A percentile compares a stretch with the other conserved stretches of the same genome.
These are phyloP conservation scores for Pochonia chlamydosporia DNA, from an alignment of 2,329 filamentous ascomycete species.

Conservation along the genomic window DNA sequence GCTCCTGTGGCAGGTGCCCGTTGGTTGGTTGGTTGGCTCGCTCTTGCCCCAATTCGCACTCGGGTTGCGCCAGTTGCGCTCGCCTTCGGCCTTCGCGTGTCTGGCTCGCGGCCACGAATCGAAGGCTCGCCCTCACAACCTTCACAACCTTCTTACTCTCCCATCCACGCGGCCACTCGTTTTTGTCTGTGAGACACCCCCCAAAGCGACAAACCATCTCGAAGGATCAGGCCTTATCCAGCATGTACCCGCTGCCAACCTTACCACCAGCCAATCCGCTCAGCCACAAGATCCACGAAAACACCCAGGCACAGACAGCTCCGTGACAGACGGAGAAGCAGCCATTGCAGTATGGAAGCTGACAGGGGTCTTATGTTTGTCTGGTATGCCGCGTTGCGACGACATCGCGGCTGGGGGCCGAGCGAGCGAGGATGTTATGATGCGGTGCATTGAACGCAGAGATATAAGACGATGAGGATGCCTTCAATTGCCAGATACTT, in stretches of 20 bases:
- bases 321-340: not conserved
- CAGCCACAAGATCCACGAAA: not conserved
- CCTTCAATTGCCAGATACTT: not conserved
- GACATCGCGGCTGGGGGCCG: not conserved
- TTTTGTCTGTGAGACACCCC: not conserved
- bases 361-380: not conserved
- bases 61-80: not conserved
- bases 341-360: too few relatives aligned
- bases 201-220: not conserved
- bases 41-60: not conserved
- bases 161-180: not conserved
- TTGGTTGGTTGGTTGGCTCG: not conserved
- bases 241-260: not conserved
- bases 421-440: not conserved
- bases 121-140: not conserved
- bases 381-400: not conserved
- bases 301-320: not conserved
- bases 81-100: not conserved
- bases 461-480: not conserved
- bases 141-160: too few relatives aligned
- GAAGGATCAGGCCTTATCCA: not conserved
- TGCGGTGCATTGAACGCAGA: not conserved
- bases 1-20: too few relatives aligned
- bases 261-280: not conserved
- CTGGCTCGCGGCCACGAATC: not conserved